These are phyloP conservation scores for Nicotiana obtusifolia DNA, from an alignment of 257 asterid species.

Conservation along the genomic window DNA sequence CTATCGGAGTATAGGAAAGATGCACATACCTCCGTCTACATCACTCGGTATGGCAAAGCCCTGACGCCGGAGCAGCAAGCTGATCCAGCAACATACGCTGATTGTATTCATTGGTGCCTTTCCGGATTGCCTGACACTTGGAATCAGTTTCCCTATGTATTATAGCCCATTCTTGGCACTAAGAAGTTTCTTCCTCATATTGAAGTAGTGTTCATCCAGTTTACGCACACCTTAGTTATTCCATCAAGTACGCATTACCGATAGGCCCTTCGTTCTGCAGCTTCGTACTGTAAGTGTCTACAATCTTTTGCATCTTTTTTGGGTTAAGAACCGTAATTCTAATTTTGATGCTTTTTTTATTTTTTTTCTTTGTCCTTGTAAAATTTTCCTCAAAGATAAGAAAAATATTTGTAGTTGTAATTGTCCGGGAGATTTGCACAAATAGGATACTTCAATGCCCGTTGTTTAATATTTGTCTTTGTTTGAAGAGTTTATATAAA, in stretches of 20 bases:
- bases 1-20: conserved; percentile 71
- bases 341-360: neutral
- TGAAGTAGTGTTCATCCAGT: neutral
- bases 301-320: neutral
- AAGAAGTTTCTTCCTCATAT: neutral
- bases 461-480: no score
- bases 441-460: no score
- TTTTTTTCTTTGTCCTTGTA: neutral
- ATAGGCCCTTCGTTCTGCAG: neutral
- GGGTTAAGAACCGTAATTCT: neutral
- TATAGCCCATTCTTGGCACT: conserved; percentile 26
- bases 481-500: no score
- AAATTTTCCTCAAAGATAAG: neutral
- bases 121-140: conserved; percentile 77
- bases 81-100: conserved; percentile 56
- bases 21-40: conserved; percentile 71
- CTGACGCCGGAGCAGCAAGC: conserved; percentile 55
- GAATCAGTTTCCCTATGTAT: conserved; percentile 55
- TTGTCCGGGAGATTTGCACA: no score
- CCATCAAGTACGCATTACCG: no score
- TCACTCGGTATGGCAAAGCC: conserved; percentile 60
- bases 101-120: conserved; percentile 84
- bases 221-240: neutral
- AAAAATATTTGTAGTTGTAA: neutral
- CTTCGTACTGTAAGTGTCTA: neutral